Evolutionary conservation across 169 alveolate species (phyloP).

Genomic region (Neospora caninum): DNA sequence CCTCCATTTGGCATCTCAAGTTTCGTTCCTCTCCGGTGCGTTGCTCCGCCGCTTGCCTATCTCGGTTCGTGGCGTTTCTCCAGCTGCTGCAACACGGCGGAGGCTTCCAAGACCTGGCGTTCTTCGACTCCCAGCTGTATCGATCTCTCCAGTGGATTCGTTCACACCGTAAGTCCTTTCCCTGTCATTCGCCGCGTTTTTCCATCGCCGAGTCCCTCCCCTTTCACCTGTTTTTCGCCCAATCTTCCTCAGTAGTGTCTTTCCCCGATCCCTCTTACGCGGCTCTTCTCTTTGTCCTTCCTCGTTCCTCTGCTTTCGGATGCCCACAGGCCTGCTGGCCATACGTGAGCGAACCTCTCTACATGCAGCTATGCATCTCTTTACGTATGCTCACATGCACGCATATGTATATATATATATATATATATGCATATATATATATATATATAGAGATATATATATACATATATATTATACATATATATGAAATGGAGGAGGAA

Average conservation of each 20-base stretch:
- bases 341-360: background rate
- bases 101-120: constrained; percentile 71
- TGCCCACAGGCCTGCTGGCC: background rate
- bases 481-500: background rate
- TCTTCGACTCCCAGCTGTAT: constrained; percentile 69
- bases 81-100: constrained; percentile 63
- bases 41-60: too few relatives aligned
- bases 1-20: too few relatives aligned
- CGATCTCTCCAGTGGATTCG: constrained; percentile 68
- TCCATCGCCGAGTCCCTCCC: background rate
- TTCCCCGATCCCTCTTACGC: background rate
- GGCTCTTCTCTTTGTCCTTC: background rate
- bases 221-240: background rate
- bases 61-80: too few relatives aligned
- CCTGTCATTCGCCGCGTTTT: constrained; percentile 6
- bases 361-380: background rate
- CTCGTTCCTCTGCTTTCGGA: background rate
- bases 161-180: constrained; percentile 49
- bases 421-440: background rate
- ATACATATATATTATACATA: background rate
- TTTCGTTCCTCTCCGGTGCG: too few relatives aligned
- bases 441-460: background rate
- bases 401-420: too few relatives aligned
- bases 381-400: background rate
- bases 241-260: background rate